Evolutionary conservation across 1,284 basidiomycete species (phyloP).

Genomic region (Melampsora americana): DNA sequence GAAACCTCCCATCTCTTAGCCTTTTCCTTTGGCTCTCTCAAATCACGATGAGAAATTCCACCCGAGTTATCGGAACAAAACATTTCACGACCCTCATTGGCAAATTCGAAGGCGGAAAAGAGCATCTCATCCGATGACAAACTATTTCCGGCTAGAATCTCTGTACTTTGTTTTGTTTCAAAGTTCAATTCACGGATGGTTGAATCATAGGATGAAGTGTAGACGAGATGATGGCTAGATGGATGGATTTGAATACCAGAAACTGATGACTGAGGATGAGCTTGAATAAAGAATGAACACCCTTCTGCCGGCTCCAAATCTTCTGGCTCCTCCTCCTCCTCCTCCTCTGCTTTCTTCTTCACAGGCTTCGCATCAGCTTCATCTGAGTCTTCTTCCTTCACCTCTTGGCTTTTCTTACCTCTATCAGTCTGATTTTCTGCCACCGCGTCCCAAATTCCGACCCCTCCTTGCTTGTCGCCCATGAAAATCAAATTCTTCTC

Average conservation of each 20-base stretch:
- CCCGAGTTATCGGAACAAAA: conserved; percentile 30
- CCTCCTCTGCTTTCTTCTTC: conserved; percentile 16
- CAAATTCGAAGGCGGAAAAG: conserved; percentile 37
- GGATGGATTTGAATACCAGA: conserved; percentile 34
- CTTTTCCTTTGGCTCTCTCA: conserved; percentile 17
- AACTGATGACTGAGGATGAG: conserved; percentile 26
- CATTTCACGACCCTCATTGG: conserved; percentile 26
- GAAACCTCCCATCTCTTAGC: conserved; percentile 18
- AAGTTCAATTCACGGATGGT: conserved; percentile 37
- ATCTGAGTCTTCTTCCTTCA: conserved; percentile 5
- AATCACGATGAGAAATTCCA: conserved; percentile 32
- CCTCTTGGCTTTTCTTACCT: conserved; percentile 7
- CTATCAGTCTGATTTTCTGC: neutral
- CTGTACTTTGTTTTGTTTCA: conserved; percentile 36
- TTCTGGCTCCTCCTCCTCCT: conserved; percentile 9
- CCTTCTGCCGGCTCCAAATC: conserved; percentile 7
- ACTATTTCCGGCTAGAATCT: conserved; percentile 10
- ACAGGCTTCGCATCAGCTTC: conserved; percentile 14
- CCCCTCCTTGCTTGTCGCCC: conserved; percentile 35
- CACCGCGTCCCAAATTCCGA: conserved; percentile 33
- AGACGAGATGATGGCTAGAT: conserved; percentile 12
- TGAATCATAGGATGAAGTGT: conserved; percentile 23
- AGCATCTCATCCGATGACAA: conserved; percentile 13
- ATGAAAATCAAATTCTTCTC: conserved; percentile 23
- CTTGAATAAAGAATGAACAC: conserved; percentile 26